Evolutionary conservation across 495 filamentous ascomycete species (phyloP).

Genomic region (Lophium mytilinum): DNA sequence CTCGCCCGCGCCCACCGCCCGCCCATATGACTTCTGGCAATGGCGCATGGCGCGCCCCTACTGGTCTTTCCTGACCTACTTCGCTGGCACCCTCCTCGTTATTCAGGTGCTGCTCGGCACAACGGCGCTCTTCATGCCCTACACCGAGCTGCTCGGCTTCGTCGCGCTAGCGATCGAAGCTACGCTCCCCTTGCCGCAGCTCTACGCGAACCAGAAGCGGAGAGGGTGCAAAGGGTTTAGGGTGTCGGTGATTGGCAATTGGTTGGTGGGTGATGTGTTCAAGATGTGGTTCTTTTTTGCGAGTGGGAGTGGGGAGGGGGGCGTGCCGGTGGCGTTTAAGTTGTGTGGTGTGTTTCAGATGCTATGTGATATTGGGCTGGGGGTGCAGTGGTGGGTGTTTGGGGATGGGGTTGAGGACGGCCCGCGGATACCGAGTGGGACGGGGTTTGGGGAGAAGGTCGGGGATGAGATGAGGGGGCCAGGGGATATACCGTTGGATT

Average conservation of each 20-base stretch:
- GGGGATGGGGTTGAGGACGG: slow-evolving; percentile 43
- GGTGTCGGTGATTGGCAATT: slow-evolving; percentile 73
- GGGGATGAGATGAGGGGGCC: not conserved
- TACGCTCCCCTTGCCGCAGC: slow-evolving; percentile 80
- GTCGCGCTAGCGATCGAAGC: slow-evolving; percentile 86
- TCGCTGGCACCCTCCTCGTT: slow-evolving; percentile 54
- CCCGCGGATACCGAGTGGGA: not conserved
- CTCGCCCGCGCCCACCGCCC: slow-evolving; percentile 35
- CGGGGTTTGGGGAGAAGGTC: not conserved
- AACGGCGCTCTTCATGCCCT: slow-evolving; percentile 51
- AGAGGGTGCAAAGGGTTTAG: slow-evolving; percentile 86
- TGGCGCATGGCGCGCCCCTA: slow-evolving; percentile 84
- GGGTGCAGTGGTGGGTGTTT: slow-evolving; percentile 79
- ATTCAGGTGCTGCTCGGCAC: slow-evolving; percentile 67
- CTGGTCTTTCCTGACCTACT: slow-evolving; percentile 75
- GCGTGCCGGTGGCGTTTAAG: slow-evolving; percentile 84
- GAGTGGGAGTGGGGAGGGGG: slow-evolving; percentile 44
- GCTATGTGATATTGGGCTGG: slow-evolving; percentile 72
- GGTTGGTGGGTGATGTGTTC: slow-evolving; percentile 87
- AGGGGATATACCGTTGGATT: slow-evolving; percentile 3
- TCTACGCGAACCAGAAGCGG: slow-evolving; percentile 67
- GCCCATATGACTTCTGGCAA: slow-evolving; percentile 92
- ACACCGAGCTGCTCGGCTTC: slow-evolving; percentile 67
- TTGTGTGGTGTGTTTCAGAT: slow-evolving; percentile 89
- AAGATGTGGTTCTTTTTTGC: slow-evolving; percentile 84